Evolutionary conservation across 1,284 basidiomycete genomes (phyloP).

Genomic region (Cryptococcus sp.): DNA sequence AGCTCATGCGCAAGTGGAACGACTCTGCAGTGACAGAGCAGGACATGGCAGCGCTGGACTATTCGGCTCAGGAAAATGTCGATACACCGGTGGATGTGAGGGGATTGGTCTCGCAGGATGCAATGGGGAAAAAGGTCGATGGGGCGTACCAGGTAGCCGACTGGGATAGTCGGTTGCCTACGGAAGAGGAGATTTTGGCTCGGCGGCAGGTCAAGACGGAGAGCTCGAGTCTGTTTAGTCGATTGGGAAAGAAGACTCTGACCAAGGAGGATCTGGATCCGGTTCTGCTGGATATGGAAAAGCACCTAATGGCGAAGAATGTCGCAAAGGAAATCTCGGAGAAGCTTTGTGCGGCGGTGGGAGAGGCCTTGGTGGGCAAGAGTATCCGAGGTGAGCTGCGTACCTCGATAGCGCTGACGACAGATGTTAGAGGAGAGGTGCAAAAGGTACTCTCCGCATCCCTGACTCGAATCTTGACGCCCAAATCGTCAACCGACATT

Average conservation of each 20-base stretch:
- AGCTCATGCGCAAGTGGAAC: constrained; percentile 88
- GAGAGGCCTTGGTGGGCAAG: constrained; percentile 80
- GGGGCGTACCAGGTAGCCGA: constrained; percentile 93
- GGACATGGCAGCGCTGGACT: constrained; percentile 88
- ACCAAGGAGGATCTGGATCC: constrained; percentile 79
- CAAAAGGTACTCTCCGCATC: constrained; percentile 75
- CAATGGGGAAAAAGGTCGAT: constrained; percentile 60
- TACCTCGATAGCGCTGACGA: background rate
- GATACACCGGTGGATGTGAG: constrained; percentile 43
- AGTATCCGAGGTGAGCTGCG: constrained; percentile 69
- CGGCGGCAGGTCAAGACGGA: constrained; percentile 32
- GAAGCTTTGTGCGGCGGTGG: constrained; percentile 89
- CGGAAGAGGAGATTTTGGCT: constrained; percentile 42
- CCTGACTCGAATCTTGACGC: constrained; percentile 89
- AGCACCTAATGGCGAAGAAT: constrained; percentile 97
- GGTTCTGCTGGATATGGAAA: constrained; percentile 88
- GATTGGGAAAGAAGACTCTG: constrained; percentile 71
- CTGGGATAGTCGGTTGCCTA: constrained; percentile 59
- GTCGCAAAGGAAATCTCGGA: constrained; percentile 94
- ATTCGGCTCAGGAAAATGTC: constrained; percentile 48
- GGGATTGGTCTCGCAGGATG: constrained; percentile 42
- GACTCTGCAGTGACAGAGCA: constrained; percentile 67
- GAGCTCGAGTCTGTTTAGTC: constrained; percentile 64
- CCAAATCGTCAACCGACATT: constrained; percentile 93
- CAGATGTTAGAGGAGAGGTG: constrained; percentile 79